A percentile compares a stretch with the other conserved stretches of the same genome.
phyloP scores from a whole-genome alignment of 2,329 filamentous ascomycete species.

The Paraphoma sp. region DNA sequence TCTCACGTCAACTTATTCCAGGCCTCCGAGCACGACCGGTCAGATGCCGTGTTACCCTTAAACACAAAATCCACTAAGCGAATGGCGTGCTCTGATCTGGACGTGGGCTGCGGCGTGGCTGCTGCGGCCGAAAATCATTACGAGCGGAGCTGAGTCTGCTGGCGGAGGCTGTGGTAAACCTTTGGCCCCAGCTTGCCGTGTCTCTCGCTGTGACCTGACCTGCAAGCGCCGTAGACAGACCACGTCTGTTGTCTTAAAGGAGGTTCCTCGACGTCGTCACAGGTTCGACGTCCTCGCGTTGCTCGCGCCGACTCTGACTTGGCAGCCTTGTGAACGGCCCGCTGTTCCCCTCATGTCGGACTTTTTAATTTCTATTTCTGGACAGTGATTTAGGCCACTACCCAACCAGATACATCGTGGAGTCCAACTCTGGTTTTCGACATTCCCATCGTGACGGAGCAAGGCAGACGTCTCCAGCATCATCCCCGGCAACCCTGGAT shows the following conservation, averaged over 20 bases:
- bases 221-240: neutral
- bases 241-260: neutral
- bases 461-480: neutral
- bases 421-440: slow-evolving; percentile 1
- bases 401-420: neutral
- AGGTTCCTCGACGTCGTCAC: slow-evolving; percentile 3
- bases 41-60: slow-evolving; percentile 9
- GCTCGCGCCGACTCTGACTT: neutral
- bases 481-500: slow-evolving; percentile 1
- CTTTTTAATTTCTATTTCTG: slow-evolving; percentile 5
- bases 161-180: slow-evolving; percentile 13
- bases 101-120: slow-evolving; percentile 14
- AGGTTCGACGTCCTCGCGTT: slow-evolving; percentile 6
- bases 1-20: slow-evolving; percentile 1
- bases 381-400: neutral
- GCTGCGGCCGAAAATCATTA: slow-evolving; percentile 4
- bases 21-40: slow-evolving; percentile 7
- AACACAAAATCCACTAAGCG: slow-evolving; percentile 5
- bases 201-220: slow-evolving; percentile 12
- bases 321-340: neutral
- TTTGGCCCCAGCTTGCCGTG: slow-evolving; percentile 20
- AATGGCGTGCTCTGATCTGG: slow-evolving; percentile 10
- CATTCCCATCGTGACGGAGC: neutral
- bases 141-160: slow-evolving; percentile 15
- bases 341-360: neutral